Evolutionary conservation across 2,329 filamentous ascomycete genomes (phyloP), one percentile per base, ranked within the genome.

Genomic region (Pseudogymnoascus sp.): DNA sequence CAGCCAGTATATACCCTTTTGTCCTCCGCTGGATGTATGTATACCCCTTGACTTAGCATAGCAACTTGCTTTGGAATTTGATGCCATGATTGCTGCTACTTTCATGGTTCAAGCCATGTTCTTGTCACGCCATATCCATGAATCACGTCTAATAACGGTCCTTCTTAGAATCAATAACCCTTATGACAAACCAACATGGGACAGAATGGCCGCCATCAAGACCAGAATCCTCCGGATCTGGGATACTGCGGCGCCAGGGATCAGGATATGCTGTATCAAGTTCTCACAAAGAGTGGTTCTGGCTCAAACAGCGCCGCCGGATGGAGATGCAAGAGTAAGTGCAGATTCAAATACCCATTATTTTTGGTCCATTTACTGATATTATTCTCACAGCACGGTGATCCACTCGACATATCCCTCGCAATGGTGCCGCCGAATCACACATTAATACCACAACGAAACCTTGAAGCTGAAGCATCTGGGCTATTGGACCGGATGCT

Each of bases 1-100:
- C 89, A 61, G 89, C 94, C 61, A 97, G 92, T 79, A 87, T 97
- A 72, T 99, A 97, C 74, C 90, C 92, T 62, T 81, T 96, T 67
- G 86, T 95, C 37, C 87, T 97, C 80, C 85, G 90, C 77, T 92
- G 95, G 84, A 94, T 92, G 92, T 97, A 87, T 79, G 92, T 92
- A 66, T 60, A 26, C 44, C 60, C 33, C 47, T 44, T 11, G 39
- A 66, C 61, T 58, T 58, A 35, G 35, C 17, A 13, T 59, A 37
- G 37, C 50, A 33, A 33, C 21, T 54, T 54, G 29, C 47, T 54
- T 26, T 54, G 29, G 60, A 61, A 62, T 70, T 69, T 72, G 67
- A 71, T 72, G 67, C 71, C 65, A 35, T 66, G 47, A 62, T 60
- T 65, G 11, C 13, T 54, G 15, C 9, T 17, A 5, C n/a, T 15